These are phyloP conservation scores for Pythium rhizo-oryzae DNA, from an alignment of 352 stramenopile genomes.

Conservation along the genomic window DNA sequence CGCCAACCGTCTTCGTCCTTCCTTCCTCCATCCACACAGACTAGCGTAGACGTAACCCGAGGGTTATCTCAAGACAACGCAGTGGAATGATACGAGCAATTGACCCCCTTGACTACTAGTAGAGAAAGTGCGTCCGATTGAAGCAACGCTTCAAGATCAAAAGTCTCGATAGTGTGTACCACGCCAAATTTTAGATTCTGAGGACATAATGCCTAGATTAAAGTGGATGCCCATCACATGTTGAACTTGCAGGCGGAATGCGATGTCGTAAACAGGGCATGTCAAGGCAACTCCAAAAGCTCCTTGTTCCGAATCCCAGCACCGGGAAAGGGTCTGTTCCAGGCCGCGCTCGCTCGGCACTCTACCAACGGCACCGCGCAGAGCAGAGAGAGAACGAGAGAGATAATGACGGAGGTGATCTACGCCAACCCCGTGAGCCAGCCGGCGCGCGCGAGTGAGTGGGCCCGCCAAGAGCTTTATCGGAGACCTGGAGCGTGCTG, in stretches of 20 bases:
- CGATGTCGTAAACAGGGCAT: constrained; percentile 12
- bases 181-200: too few species aligned
- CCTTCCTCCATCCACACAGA: too few species aligned
- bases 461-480: background rate
- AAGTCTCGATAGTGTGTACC: too few species aligned
- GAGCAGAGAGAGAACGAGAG: background rate
- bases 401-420: constrained; percentile 48
- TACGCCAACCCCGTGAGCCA: constrained; percentile 68
- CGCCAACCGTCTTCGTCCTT: too few species aligned
- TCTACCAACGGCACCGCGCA: background rate
- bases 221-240: background rate
- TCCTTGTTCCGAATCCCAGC: background rate
- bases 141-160: too few species aligned
- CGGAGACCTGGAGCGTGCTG: background rate
- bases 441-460: constrained; percentile 56
- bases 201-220: background rate
- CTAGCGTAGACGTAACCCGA: too few species aligned
- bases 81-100: too few species aligned
- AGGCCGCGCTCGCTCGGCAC: background rate
- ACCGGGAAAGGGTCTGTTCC: background rate
- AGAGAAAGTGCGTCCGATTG: too few species aligned
- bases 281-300: background rate
- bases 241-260: background rate
- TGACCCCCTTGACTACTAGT: too few species aligned
- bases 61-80: too few species aligned